phyloP scores from a whole-genome alignment of 371 early-diverging fungal genomes.

The Blastocladiella emersonii region DNA sequence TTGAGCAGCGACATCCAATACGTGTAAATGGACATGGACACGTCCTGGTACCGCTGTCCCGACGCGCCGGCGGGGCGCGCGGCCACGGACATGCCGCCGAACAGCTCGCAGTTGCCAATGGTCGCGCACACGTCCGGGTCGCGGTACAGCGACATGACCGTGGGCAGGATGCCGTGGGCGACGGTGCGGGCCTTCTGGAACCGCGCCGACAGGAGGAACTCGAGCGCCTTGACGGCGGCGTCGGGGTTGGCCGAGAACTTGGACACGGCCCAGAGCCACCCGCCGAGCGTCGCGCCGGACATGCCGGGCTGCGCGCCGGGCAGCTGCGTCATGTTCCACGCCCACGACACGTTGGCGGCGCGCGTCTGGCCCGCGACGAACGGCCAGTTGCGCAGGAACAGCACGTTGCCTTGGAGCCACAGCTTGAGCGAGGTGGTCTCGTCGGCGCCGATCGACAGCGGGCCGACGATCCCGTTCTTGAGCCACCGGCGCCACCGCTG shows the following conservation, averaged over 20 bases:
- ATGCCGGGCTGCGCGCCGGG: not conserved
- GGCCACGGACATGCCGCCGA: not conserved
- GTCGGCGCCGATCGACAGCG: not conserved
- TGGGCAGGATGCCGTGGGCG: not conserved
- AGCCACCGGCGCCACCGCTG: not conserved
- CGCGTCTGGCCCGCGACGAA: not conserved
- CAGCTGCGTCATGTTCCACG: not conserved
- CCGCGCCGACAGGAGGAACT: not conserved
- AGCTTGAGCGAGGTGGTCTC: not conserved
- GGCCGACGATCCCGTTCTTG: not conserved
- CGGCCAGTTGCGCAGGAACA: slow-evolving; percentile 1
- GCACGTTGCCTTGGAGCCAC: not conserved
- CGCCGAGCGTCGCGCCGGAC: not conserved
- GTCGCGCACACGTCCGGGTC: not conserved
- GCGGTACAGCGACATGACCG: not conserved
- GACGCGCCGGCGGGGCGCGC: not conserved
- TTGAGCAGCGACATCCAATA: not conserved
- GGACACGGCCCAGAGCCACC: not conserved
- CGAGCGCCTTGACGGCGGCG: not conserved
- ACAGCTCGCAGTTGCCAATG: not conserved
- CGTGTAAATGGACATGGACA: not conserved
- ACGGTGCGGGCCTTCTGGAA: not conserved
- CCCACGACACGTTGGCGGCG: not conserved
- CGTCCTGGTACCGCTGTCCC: not conserved
- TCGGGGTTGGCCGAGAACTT: not conserved